These are phyloP conservation scores for Albizia julibrissin DNA, from an alignment of 306 rosid genomes.

Conservation along the genomic window DNA sequence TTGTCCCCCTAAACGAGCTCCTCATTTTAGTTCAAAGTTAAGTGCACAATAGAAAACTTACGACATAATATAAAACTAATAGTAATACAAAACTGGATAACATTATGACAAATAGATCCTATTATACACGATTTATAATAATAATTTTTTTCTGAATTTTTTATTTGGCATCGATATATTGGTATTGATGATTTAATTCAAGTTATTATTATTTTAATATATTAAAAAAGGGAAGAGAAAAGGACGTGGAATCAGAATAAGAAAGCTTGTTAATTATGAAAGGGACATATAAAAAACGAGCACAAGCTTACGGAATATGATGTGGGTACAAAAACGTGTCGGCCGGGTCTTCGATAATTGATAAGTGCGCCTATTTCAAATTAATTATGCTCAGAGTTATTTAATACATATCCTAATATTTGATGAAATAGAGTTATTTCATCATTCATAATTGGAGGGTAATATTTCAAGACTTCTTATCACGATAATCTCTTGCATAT, in stretches of 20 bases:
- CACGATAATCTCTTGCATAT: too few species aligned
- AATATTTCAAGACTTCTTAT: too few species aligned
- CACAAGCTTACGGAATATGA: neutral
- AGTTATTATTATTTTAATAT: neutral
- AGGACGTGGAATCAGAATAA: conserved; percentile 10
- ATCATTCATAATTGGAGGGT: neutral
- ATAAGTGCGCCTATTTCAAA: neutral
- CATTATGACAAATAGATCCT: neutral
- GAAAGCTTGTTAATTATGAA: neutral
- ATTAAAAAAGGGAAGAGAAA: neutral
- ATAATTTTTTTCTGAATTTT: neutral
- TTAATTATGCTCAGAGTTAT: neutral
- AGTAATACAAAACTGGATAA: neutral
- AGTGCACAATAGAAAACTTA: neutral
- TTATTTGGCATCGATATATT: neutral
- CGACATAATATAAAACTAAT: neutral
- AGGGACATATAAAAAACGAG: conserved; percentile 2
- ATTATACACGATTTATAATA: neutral
- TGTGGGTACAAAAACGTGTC: conserved; percentile 33
- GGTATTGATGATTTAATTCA: neutral
- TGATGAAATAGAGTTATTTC: neutral
- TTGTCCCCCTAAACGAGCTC: too few species aligned
- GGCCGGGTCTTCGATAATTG: conserved; percentile 27
- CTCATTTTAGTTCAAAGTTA: neutral
- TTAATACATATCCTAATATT: neutral